These are phyloP conservation scores for Podospora tetraspora DNA, from an alignment of 495 filamentous ascomycete genomes.

Conservation along the genomic window DNA sequence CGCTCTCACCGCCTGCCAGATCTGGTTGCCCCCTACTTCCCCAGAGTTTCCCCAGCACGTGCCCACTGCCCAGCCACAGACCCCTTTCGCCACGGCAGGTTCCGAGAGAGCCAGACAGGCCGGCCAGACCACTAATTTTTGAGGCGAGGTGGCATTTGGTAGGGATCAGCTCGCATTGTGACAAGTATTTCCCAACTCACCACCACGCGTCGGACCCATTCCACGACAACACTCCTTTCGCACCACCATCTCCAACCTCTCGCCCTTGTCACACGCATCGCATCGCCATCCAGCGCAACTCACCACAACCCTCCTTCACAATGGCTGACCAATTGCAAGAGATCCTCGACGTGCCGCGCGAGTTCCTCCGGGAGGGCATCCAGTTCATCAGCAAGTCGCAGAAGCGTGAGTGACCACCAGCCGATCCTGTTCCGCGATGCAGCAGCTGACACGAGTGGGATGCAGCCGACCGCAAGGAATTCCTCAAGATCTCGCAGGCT, in stretches of 20 bases:
- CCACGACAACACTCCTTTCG: not conserved
- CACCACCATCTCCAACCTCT: not conserved
- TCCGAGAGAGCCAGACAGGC: not conserved
- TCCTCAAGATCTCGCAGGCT: constrained; percentile 91
- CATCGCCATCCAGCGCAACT: not conserved
- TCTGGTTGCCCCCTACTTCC: not conserved
- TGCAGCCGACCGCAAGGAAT: constrained; percentile 71
- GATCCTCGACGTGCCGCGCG: constrained; percentile 71
- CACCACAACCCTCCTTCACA: constrained; percentile 11
- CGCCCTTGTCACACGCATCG: not conserved
- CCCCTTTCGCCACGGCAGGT: not conserved
- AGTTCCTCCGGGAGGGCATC: constrained; percentile 76
- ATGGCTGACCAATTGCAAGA: constrained; percentile 79
- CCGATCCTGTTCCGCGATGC: not conserved
- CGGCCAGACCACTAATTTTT: constrained; percentile 5
- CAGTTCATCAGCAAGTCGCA: constrained; percentile 80
- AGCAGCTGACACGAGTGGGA: not conserved
- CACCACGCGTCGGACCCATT: constrained; percentile 12
- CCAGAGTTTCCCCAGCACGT: not conserved
- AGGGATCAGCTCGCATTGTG: constrained; percentile 12
- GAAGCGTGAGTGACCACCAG: constrained; percentile 56
- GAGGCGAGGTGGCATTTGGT: constrained; percentile 24
- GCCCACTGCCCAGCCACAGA: not conserved
- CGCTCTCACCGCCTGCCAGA: not conserved
- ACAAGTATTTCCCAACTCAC: constrained; percentile 16